Percentiles rank a stretch among this genome's conserved stretches.
Conservation (phyloP, 2,329 filamentous ascomycete genomes). For the Cladosporium phlei region DNA sequence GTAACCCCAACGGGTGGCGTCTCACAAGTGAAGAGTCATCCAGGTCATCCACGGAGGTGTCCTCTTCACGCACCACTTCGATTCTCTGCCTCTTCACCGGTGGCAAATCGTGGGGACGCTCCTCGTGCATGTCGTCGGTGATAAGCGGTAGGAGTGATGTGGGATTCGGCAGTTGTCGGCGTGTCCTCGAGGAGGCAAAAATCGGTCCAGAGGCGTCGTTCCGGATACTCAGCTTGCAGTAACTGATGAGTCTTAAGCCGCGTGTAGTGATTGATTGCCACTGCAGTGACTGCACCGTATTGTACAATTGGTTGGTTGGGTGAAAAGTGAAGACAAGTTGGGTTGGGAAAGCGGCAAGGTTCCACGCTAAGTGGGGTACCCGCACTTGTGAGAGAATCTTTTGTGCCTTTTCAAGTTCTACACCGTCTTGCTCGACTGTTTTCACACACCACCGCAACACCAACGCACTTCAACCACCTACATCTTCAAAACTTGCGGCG, state of each 20-base stretch:
- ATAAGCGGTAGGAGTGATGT: no score
- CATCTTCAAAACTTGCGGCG: constrained; percentile 35
- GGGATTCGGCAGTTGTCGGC: no score
- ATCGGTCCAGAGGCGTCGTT: no score
- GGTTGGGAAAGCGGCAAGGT: no score
- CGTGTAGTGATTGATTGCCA: neutral
- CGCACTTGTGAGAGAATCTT: no score
- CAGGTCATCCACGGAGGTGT: constrained; percentile 12
- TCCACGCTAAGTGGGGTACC: no score
- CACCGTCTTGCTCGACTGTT: neutral
- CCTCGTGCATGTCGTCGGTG: constrained; percentile 6
- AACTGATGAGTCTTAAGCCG: neutral
- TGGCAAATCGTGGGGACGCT: constrained; percentile 10
- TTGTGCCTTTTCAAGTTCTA: no score
- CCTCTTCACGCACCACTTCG: constrained; percentile 16
- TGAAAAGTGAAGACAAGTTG: no score
- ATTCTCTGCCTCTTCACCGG: constrained; percentile 21
- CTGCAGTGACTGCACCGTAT: no score
- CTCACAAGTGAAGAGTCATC: constrained; percentile 52
- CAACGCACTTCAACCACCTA: constrained; percentile 16
- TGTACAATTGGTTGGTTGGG: no score
- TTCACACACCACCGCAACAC: constrained; percentile 5
- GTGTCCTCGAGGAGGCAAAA: no score
- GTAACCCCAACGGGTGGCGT: constrained; percentile 75
- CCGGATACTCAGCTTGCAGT: no score